A percentile compares a stretch with the other conserved stretches of the same genome.
Conservation (phyloP, 2,329 filamentous ascomycete genomes). For the Talaromyces sp. region DNA sequence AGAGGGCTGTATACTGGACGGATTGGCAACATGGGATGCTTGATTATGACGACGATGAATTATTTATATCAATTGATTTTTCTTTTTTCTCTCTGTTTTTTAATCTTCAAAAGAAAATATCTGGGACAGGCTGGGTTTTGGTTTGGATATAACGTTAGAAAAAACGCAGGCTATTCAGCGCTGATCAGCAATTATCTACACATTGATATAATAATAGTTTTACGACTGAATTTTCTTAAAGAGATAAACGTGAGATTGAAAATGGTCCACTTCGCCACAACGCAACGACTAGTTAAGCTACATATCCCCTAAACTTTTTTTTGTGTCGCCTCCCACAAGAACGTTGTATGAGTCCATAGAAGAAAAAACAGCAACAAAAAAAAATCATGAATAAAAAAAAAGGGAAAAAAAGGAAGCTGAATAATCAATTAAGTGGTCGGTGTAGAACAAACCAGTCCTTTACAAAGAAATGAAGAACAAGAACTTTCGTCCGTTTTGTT, state of each 20-base stretch:
- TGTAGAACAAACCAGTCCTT: neutral
- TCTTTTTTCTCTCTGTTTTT: neutral
- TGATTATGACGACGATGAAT: neutral
- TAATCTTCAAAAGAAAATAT: neutral
- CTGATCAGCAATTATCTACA: neutral
- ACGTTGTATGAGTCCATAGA: neutral
- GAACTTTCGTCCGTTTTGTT: slow-evolving; percentile 6
- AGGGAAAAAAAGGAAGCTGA: neutral
- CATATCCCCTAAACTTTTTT: neutral
- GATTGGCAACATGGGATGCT: slow-evolving; percentile 47
- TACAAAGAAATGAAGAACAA: neutral
- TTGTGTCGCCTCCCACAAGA: neutral
- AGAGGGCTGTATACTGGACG: slow-evolving; percentile 57
- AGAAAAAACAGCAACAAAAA: neutral
- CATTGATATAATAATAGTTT: neutral
- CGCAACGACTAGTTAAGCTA: neutral
- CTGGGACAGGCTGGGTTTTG: neutral
- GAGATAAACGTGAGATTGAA: neutral
- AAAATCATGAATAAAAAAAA: neutral
- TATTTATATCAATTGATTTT: neutral
- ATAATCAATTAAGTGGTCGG: neutral
- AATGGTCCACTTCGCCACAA: neutral
- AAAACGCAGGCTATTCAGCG: neutral
- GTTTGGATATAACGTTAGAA: neutral
- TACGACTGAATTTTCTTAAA: neutral